Percentiles rank a stretch among this genome's conserved stretches.
Conservation (phyloP, 2,329 filamentous ascomycete genomes). For the Xylariomycetidae sp. region DNA sequence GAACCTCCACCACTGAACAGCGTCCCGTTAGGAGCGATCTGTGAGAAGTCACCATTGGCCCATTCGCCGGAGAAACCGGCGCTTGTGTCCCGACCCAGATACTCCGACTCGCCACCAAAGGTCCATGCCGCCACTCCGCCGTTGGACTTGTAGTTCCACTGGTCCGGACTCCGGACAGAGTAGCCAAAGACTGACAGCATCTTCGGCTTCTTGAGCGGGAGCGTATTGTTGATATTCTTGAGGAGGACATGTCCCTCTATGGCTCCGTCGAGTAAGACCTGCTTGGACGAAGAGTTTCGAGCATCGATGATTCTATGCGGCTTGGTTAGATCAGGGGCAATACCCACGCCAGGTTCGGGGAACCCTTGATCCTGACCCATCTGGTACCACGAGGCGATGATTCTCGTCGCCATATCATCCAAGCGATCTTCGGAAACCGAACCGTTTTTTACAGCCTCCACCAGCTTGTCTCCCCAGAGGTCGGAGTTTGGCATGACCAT, state of each 20-base stretch:
- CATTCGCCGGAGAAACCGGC: constrained; percentile 24
- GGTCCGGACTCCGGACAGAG: constrained; percentile 43
- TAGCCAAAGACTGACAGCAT: constrained; percentile 57
- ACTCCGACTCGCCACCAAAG: constrained; percentile 34
- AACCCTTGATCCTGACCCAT: constrained; percentile 45
- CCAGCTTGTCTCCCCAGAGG: constrained; percentile 43
- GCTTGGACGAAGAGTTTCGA: constrained; percentile 38
- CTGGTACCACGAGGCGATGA: constrained; percentile 51
- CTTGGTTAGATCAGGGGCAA: constrained; percentile 41
- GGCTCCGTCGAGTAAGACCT: constrained; percentile 46
- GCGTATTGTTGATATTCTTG: constrained; percentile 50
- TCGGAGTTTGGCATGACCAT: constrained; percentile 44
- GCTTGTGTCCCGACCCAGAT: constrained; percentile 22
- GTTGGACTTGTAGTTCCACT: constrained; percentile 34
- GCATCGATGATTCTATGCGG: constrained; percentile 50
- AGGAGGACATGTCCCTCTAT: constrained; percentile 59
- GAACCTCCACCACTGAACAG: constrained; percentile 41
- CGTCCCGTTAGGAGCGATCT: constrained; percentile 43
- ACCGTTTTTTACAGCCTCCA: constrained; percentile 53
- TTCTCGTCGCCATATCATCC: constrained; percentile 53
- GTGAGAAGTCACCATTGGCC: constrained; percentile 28
- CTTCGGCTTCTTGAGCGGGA: constrained; percentile 46
- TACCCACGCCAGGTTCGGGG: constrained; percentile 42
- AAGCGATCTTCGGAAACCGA: constrained; percentile 49
- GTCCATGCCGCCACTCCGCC: constrained; percentile 31